phyloP scores from a whole-genome alignment of 495 filamentous ascomycete species.

The Neurospora sp. region DNA sequence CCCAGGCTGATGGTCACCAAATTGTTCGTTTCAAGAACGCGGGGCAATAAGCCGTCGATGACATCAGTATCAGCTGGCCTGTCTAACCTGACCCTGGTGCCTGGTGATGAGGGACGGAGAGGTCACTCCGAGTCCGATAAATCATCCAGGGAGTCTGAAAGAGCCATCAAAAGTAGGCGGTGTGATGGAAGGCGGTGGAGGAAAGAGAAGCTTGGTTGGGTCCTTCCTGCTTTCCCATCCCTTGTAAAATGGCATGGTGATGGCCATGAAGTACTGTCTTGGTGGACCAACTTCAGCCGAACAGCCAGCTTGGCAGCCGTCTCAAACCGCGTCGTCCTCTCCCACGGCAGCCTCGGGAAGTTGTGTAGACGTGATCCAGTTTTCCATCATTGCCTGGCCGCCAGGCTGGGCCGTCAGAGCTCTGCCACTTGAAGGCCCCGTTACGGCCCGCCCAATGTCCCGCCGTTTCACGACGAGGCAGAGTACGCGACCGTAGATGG shows the following conservation, averaged over 20 bases:
- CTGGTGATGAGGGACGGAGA: neutral
- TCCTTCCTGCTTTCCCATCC: neutral
- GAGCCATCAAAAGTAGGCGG: neutral
- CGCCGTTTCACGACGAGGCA: slow-evolving; percentile 74
- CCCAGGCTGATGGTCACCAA: neutral
- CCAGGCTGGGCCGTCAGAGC: slow-evolving; percentile 24
- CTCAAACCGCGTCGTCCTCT: slow-evolving; percentile 16
- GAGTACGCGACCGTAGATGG: slow-evolving; percentile 83
- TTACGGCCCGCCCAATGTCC: slow-evolving; percentile 18
- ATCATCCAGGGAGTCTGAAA: neutral
- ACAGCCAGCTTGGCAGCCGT: neutral
- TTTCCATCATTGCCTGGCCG: slow-evolving; percentile 80
- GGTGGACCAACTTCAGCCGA: neutral
- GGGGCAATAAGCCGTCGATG: neutral
- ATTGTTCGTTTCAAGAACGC: neutral
- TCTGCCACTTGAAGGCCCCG: slow-evolving; percentile 19
- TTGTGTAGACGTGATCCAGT: slow-evolving; percentile 77
- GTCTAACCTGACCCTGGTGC: neutral
- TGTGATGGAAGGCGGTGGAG: neutral
- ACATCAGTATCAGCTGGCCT: neutral
- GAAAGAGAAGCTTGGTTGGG: neutral
- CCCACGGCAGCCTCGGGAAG: slow-evolving; percentile 32
- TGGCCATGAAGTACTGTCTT: neutral
- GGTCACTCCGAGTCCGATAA: neutral
- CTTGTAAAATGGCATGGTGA: neutral